Percentiles rank a stretch among this genome's conserved stretches.
phyloP scores from a whole-genome alignment of 768 basidiomycete genomes.

The Leccinum subgranulosum region DNA sequence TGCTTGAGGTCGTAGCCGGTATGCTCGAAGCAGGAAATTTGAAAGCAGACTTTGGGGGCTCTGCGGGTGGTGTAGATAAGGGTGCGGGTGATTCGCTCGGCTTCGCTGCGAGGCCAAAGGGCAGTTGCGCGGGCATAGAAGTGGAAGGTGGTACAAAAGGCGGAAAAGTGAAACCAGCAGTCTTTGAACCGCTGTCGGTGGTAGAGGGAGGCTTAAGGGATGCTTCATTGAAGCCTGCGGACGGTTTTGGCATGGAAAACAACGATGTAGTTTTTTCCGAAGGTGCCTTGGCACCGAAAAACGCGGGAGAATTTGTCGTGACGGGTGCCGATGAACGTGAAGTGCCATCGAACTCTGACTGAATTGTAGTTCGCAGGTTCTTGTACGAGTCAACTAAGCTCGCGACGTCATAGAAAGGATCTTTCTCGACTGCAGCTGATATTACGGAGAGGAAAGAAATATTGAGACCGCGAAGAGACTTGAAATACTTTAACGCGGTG shows the following conservation, averaged over 20 bases:
- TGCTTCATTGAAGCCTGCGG: constrained; percentile 22
- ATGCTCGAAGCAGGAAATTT: constrained; percentile 18
- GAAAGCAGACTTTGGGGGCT: constrained; percentile 31
- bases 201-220: constrained; percentile 9
- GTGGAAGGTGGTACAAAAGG: constrained; percentile 20
- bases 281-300: constrained; percentile 7
- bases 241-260: constrained; percentile 35
- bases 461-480: constrained; percentile 72
- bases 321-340: constrained; percentile 11
- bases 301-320: constrained; percentile 11
- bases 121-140: constrained; percentile 7
- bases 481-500: constrained; percentile 55
- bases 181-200: constrained; percentile 18
- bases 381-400: constrained; percentile 57
- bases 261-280: constrained; percentile 16
- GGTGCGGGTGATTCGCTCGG: constrained; percentile 12
- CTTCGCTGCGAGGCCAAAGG: constrained; percentile 18
- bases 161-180: constrained; percentile 26
- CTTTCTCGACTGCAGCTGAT: constrained; percentile 55
- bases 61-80: constrained; percentile 12
- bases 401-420: constrained; percentile 69
- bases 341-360: constrained; percentile 51
- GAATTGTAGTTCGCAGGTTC: constrained; percentile 48
- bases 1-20: constrained; percentile 5
- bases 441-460: constrained; percentile 59